These are phyloP conservation scores for Podila minutissima DNA, from an alignment of 192 early-diverging fungal species.

Conservation along the genomic window DNA sequence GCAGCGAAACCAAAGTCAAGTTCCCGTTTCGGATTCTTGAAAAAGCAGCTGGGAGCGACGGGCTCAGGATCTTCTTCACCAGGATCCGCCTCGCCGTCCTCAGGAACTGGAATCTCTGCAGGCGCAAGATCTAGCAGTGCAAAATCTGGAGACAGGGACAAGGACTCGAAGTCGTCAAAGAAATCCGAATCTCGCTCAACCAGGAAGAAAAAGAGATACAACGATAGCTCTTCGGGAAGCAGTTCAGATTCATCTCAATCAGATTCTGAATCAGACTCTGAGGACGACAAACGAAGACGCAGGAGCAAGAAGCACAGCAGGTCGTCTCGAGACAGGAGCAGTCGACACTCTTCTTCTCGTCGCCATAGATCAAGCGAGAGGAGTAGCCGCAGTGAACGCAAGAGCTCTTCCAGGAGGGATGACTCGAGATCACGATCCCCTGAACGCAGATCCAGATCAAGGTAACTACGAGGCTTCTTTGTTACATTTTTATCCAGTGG, in stretches of 20 bases:
- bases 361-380: background rate
- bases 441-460: background rate
- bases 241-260: background rate
- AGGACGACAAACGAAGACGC: background rate
- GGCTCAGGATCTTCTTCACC: conserved; percentile 1
- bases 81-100: background rate
- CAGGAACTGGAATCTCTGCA: background rate
- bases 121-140: background rate
- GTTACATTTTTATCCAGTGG: background rate
- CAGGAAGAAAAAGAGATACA: background rate
- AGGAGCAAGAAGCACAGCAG: background rate
- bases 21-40: conserved; percentile 38
- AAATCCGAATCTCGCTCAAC: background rate
- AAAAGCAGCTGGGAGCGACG: conserved; percentile 1
- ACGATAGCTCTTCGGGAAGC: background rate
- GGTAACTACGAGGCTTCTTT: background rate
- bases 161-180: background rate
- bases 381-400: background rate
- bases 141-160: too few relatives aligned
- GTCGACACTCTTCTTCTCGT: background rate
- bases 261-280: background rate
- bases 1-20: conserved; percentile 20
- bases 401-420: conserved; percentile 6
- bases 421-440: background rate
- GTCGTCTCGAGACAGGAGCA: background rate